A percentile compares a stretch with the other conserved stretches of the same genome.
Conservation (phyloP, 2,329 filamentous ascomycete species). For the Ophiosphaerella narmari region DNA sequence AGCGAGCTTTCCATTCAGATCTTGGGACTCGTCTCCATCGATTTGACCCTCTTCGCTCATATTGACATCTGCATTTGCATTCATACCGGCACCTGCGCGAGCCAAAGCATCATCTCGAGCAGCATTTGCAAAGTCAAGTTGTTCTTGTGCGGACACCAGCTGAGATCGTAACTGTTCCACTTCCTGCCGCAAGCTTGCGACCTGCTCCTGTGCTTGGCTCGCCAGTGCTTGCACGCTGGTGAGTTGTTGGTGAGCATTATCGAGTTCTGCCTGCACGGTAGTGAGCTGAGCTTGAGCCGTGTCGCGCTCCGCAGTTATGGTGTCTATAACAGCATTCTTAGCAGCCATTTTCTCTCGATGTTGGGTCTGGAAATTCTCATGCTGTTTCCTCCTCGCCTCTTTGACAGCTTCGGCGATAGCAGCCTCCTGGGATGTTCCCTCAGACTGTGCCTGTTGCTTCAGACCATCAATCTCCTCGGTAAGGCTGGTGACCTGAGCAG, state of each 20-base stretch:
- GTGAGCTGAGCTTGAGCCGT: conserved; percentile 49
- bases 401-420: conserved; percentile 20
- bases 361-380: conserved; percentile 61
- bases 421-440: conserved; percentile 48
- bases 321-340: conserved; percentile 55
- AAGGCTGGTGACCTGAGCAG: conserved; percentile 55
- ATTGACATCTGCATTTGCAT: conserved; percentile 35
- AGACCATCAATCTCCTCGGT: conserved; percentile 51
- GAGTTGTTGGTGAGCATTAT: conserved; percentile 53
- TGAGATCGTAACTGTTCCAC: conserved; percentile 24
- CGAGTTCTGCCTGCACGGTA: conserved; percentile 60
- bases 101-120: conserved; percentile 68
- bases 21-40: conserved; percentile 36
- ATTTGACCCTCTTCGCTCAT: conserved; percentile 56
- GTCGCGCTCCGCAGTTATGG: conserved; percentile 65
- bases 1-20: conserved; percentile 37
- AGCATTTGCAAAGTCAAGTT: conserved; percentile 64
- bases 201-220: conserved; percentile 57
- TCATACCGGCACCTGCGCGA: conserved; percentile 50
- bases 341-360: conserved; percentile 26
- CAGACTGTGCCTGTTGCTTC: conserved; percentile 47
- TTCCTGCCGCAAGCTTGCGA: conserved; percentile 58
- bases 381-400: conserved; percentile 59
- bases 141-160: conserved; percentile 27
- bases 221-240: conserved; percentile 20